A percentile compares a stretch with the other conserved stretches of the same genome.
Evolutionary conservation across 2,329 filamentous ascomycete genomes (phyloP).

Genomic region (Ophiostoma sp.): DNA sequence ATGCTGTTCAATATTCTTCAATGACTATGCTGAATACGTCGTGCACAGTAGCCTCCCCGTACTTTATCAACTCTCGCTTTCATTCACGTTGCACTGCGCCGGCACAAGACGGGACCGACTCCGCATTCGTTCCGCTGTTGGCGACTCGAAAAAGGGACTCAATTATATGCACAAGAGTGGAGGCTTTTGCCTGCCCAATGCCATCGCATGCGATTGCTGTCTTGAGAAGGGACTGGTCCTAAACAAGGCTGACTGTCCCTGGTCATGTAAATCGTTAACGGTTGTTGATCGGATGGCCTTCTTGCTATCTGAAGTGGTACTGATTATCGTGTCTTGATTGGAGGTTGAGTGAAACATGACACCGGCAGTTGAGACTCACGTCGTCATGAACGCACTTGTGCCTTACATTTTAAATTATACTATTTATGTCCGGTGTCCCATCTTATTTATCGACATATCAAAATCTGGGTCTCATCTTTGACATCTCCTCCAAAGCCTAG

Average conservation of each 20-base stretch:
- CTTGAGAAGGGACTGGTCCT: neutral
- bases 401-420: neutral
- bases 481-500: neutral
- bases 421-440: neutral
- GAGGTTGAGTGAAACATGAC: neutral
- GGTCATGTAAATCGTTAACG: neutral
- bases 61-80: neutral
- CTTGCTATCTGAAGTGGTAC: neutral
- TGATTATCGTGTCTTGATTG: too few species aligned
- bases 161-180: neutral
- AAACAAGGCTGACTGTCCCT: neutral
- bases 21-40: neutral
- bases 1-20: neutral
- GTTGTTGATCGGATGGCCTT: neutral
- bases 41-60: neutral
- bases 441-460: neutral
- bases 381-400: neutral
- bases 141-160: neutral
- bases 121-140: slow-evolving; percentile 3
- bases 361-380: neutral
- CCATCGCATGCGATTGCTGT: neutral
- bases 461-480: neutral
- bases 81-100: neutral
- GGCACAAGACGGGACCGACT: neutral
- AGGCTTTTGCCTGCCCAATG: neutral